Evolutionary conservation across 805 yeast species (phyloP), one percentile per base, ranked within the genome.

Genomic region (Sungouiella thailandica): DNA sequence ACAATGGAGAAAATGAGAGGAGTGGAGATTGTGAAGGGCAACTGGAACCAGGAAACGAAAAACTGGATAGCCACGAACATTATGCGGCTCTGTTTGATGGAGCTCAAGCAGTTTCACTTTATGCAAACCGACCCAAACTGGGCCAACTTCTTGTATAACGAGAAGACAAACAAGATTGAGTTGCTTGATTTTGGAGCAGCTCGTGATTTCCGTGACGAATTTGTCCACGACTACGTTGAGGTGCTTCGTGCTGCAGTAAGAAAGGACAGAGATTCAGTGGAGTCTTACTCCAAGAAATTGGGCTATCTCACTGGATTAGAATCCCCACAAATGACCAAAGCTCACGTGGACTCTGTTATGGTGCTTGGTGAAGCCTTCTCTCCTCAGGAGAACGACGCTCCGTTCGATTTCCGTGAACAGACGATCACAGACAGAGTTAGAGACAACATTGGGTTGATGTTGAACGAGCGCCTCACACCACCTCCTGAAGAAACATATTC

Each of bases 71-170:
- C 95, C 12, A 75, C 85, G 3, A 74, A 82, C 44, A 79, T 93
- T 33, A 83, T 93, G 96, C 74, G 86, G 44, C 68, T 93, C 26
- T 88, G 96, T 52, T 64, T 93, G 30, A 68, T 74, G 46, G 98
- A 93, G 60, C 84, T 93, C 56, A 85, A 88, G 10, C 65, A 75
- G 47, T 89, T 83, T 65, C 75, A 74, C 50, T 90, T 82, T 62
- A 93, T 93, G 98, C 98, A 93, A 62, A 90, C 97, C 1, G 98
- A 93, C 62, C 98, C 98, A 32, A 93, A 93, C 58, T 93, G 98
- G 98, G 97, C 98, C 28, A 93, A 93, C 58, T 93, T 93, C 62
- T 62, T 93, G 39, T 88, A 84, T 64, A 88, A 93, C 52, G 68
- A 68, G 22, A 47, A 64, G n/a, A 78, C 88, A 2, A 60, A 74